Percentiles rank a stretch among this genome's conserved stretches.
Evolutionary conservation across 805 yeast species (phyloP).

Genomic region (Sugiyamaella americana): DNA sequence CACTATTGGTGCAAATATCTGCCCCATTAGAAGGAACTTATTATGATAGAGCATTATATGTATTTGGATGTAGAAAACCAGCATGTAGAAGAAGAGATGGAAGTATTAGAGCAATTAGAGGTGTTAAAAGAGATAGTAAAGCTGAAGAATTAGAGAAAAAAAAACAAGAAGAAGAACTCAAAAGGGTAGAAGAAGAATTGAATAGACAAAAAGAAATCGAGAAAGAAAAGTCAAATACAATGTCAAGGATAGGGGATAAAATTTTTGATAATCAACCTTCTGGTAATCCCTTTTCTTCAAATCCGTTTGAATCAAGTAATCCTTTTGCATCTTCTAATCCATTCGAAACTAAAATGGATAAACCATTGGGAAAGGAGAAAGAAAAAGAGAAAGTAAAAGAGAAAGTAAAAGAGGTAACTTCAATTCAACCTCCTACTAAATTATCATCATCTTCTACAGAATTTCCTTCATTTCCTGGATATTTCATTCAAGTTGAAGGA

Average conservation of each 20-base stretch:
- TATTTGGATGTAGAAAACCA: slow-evolving; percentile 64
- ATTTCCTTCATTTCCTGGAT: slow-evolving; percentile 42
- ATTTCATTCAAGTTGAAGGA: slow-evolving; percentile 61
- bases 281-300: slow-evolving; percentile 16
- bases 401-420: slow-evolving; percentile 2
- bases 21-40: slow-evolving; percentile 67
- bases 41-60: slow-evolving; percentile 76
- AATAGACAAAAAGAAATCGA: slow-evolving; percentile 24
- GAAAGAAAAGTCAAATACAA: slow-evolving; percentile 4
- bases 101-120: slow-evolving; percentile 69
- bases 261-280: slow-evolving; percentile 10
- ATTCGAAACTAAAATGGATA: not conserved
- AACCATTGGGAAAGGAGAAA: not conserved
- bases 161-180: slow-evolving; percentile 27
- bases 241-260: slow-evolving; percentile 14
- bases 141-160: slow-evolving; percentile 38
- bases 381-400: too few relatives aligned
- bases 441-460: not conserved
- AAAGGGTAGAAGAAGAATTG: slow-evolving; percentile 31
- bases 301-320: slow-evolving; percentile 18
- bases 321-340: slow-evolving; percentile 4
- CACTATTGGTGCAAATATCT: slow-evolving; percentile 69
- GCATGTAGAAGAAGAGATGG: slow-evolving; percentile 67
- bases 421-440: slow-evolving; percentile 11
- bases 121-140: slow-evolving; percentile 55